Base-by-base conservation (phyloP, 2,329 filamentous ascomycete genomes). In the Ophiostoma sp. region DNA sequence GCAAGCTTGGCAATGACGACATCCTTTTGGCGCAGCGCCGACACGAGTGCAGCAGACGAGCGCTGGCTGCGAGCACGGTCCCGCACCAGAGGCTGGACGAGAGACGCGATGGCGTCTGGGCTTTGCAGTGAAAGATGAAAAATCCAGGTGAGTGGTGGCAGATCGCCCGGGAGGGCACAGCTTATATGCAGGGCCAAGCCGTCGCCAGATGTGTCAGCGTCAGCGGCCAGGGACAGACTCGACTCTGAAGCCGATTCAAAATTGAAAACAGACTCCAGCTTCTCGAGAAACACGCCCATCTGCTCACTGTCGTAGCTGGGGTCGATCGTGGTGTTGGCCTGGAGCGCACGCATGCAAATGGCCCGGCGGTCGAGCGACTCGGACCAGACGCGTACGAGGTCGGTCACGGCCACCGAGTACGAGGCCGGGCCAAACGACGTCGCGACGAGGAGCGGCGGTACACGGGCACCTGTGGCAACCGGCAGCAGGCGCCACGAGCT, bases 331-430 rank as follows among this genome's bases (percentile, higher is more conserved):
- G 89, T 91, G 74, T 87, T 84, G 74, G 89, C 84, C 33, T 84
- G 79, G 70, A 86, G 82, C 39, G 87, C 89, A 71, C 90, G 86
- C 71, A 83, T 80, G 70, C 88, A 83, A 70, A 94, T 90, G 13
- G 81, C 83, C n/a, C 81, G 82, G 31, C 86, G 81, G 70, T 87
- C 84, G 31, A 93, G 79, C 10, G 78, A 82, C 78, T 94, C 91
- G 35, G 81, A 79, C 91, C 91, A 95, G n/a, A 93, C 81, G 73
- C 88, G 85, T 76, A 85, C 88, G 71, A 93, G 82, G 76, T 94
- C 91, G 2, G 90, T 92, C 54, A 94, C 76, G 71, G 86, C 83
- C 36, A 94, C 77, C 1, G 80, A 83, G 79, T 94, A 94, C 13
- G 86, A 84, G 31, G 76, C 72, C 17, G 73, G 69, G 5, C 80